phyloP scores from a whole-genome alignment of 345 rosid genomes.

The Punica granatum region DNA sequence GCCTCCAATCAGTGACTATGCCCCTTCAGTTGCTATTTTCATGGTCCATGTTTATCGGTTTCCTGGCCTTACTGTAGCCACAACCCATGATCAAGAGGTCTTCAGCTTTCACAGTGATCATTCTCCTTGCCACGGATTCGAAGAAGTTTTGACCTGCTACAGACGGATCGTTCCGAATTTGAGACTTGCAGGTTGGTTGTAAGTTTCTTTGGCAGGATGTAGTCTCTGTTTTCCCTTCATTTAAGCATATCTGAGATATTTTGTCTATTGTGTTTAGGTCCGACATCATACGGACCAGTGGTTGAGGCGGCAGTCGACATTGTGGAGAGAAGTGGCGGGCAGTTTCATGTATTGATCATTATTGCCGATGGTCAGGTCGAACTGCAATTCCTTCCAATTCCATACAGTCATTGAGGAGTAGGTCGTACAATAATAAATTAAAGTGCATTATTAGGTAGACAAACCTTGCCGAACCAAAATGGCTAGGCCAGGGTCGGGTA shows the following conservation, averaged over 20 bases:
- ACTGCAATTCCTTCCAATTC: neutral
- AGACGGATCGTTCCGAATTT: constrained; percentile 45
- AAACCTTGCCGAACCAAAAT: too few relatives aligned
- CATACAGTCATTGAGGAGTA: too few relatives aligned
- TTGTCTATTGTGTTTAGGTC: neutral
- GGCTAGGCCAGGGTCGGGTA: too few relatives aligned
- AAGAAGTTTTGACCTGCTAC: constrained; percentile 78
- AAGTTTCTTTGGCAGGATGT: neutral
- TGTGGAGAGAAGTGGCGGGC: constrained; percentile 6
- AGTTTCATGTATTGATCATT: constrained; percentile 5
- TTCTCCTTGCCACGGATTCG: constrained; percentile 77
- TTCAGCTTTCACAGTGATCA: constrained; percentile 65
- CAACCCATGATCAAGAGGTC: constrained; percentile 64
- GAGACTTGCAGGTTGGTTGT: constrained; percentile 47
- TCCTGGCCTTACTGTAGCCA: constrained; percentile 26
- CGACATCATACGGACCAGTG: constrained; percentile 5
- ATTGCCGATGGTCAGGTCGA: constrained; percentile 9
- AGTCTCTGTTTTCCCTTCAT: neutral
- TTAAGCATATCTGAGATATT: neutral
- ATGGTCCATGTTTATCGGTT: neutral
- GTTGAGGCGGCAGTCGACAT: constrained; percentile 4
- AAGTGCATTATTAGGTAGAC: neutral
- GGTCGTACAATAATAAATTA: neutral
- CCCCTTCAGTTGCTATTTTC: neutral
- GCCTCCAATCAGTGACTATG: neutral